These are phyloP conservation scores for Aspergillus oerlinghausenensis DNA, from an alignment of 2,329 filamentous ascomycete species.

Conservation along the genomic window DNA sequence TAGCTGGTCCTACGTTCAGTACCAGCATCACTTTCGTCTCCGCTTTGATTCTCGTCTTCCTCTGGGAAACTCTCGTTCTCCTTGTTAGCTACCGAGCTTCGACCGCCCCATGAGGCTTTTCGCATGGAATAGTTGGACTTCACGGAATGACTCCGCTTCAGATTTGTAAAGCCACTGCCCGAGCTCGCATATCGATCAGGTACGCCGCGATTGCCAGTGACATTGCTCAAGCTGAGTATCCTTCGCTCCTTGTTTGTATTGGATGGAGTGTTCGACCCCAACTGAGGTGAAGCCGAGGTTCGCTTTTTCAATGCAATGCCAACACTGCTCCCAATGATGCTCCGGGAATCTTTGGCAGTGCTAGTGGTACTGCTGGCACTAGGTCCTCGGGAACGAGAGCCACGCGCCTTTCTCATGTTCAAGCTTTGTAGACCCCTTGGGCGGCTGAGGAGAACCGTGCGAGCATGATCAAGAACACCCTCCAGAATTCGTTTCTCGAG, in stretches of 20 bases:
- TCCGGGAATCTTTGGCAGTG: slow-evolving; percentile 31
- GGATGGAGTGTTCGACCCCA: slow-evolving; percentile 42
- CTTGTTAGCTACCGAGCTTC: slow-evolving; percentile 46
- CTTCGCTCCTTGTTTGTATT: slow-evolving; percentile 60
- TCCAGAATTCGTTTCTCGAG: slow-evolving; percentile 91
- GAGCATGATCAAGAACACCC: slow-evolving; percentile 92
- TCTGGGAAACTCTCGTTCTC: slow-evolving; percentile 62
- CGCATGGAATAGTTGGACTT: slow-evolving; percentile 58
- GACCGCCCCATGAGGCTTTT: slow-evolving; percentile 67
- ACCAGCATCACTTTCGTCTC: slow-evolving; percentile 48
- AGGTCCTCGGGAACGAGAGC: slow-evolving; percentile 33
- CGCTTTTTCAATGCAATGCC: slow-evolving; percentile 50
- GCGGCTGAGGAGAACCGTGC: slow-evolving; percentile 70
- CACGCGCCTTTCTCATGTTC: slow-evolving; percentile 50
- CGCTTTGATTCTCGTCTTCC: slow-evolving; percentile 52
- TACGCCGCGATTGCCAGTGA: slow-evolving; percentile 62
- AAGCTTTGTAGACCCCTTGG: slow-evolving; percentile 53
- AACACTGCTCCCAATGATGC: slow-evolving; percentile 38
- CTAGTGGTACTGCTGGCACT: slow-evolving; percentile 33
- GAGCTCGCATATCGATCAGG: slow-evolving; percentile 30
- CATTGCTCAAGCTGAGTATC: slow-evolving; percentile 87
- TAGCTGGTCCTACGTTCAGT: slow-evolving; percentile 44
- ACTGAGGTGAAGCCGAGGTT: slow-evolving; percentile 40
- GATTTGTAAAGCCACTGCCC: slow-evolving; percentile 47
- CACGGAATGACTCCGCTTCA: slow-evolving; percentile 76